Evolutionary conservation across 2,329 filamentous ascomycete genomes (phyloP), one percentile per base, ranked within the genome.

Genomic region (Aspergillus alliaceus): DNA sequence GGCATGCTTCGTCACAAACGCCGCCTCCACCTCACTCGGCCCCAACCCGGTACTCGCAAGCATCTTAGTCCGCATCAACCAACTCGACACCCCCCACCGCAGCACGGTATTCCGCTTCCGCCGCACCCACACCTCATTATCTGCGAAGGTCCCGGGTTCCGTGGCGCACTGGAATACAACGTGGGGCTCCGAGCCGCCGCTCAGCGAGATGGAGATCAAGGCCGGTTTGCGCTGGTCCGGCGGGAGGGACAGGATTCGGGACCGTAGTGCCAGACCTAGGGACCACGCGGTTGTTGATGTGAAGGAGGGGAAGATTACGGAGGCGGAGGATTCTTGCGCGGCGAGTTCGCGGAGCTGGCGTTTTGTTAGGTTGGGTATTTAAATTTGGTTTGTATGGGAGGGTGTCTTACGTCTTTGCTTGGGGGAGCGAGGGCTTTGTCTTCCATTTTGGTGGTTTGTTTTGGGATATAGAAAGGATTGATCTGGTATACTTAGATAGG

Each of bases 91-190:
- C 0, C 89, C 89, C 76, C 85, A 93, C 9, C 90, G 78, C 52
- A 91, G 75, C 6, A 91, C 90, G 0, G 88, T 88, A 57, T 85
- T 85, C 14, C 86, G 79, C 79, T 95, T 93, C 32, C 90, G 80
- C 35, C 80, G 75, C 22, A 90, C 86, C 88, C 87, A 90, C 27
- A 75, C 75, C 70, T 90, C 87, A 67, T 90, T 88, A 72, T 93
- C 90, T 0, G 89, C 87, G 59, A 82, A 79, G 4, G 86, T 84
- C 6, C 90, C 90, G 0, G 84, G 76, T 39, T 88, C 84, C 0
- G 87, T 88, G 4, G 84, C 85, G 57, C 81, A 79, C 70, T 92
- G 89, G 79, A 91, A 93, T 20, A 93, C 75, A 1, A 85, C 78
- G 65, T 89, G 87, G 15, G 75, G 72, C 0, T 65, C 53, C 1